phyloP scores from a whole-genome alignment of 208 protist species.

The Angomonas desouzai region DNA sequence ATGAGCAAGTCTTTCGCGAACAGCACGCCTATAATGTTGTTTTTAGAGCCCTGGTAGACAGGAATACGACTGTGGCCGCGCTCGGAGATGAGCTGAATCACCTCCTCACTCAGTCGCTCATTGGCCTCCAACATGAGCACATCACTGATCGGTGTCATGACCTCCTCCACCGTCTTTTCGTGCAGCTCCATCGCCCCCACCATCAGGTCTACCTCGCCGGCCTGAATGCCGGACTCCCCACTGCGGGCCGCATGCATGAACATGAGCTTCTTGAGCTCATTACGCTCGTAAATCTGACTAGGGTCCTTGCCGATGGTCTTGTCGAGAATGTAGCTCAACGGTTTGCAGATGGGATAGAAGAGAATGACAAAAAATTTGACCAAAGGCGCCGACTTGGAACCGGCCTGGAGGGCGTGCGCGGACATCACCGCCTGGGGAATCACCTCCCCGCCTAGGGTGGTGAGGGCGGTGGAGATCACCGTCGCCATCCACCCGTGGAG shows the following conservation, averaged over 20 bases:
- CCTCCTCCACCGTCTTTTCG: conserved; percentile 89
- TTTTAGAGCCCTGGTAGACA: conserved; percentile 88
- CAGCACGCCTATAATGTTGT: conserved; percentile 91
- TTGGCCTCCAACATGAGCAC: conserved; percentile 92
- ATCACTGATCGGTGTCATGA: conserved; percentile 94
- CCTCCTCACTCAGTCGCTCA: conserved; percentile 90
- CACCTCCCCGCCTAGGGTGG: conserved; percentile 95
- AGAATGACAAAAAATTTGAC: conserved; percentile 93
- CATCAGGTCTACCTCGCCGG: conserved; percentile 90
- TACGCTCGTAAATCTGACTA: conserved; percentile 93
- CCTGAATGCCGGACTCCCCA: conserved; percentile 78
- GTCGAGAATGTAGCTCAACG: conserved; percentile 91
- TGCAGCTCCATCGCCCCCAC: conserved; percentile 93
- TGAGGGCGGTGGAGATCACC: conserved; percentile 89
- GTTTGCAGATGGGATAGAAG: conserved; percentile 93
- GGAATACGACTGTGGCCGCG: conserved; percentile 93
- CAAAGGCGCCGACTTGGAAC: conserved; percentile 86
- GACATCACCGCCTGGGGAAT: conserved; percentile 94
- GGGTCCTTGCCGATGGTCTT: conserved; percentile 91
- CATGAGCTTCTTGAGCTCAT: conserved; percentile 96
- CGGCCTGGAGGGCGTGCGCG: conserved; percentile 90
- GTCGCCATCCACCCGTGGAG: conserved; percentile 87
- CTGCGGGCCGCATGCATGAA: conserved; percentile 90
- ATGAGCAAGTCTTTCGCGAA: conserved; percentile 95
- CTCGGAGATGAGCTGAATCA: conserved; percentile 89